Evolutionary conservation across 2,329 filamentous ascomycete genomes (phyloP), one percentile per base, ranked within the genome.

Genomic region (Clonostachys byssicola): DNA sequence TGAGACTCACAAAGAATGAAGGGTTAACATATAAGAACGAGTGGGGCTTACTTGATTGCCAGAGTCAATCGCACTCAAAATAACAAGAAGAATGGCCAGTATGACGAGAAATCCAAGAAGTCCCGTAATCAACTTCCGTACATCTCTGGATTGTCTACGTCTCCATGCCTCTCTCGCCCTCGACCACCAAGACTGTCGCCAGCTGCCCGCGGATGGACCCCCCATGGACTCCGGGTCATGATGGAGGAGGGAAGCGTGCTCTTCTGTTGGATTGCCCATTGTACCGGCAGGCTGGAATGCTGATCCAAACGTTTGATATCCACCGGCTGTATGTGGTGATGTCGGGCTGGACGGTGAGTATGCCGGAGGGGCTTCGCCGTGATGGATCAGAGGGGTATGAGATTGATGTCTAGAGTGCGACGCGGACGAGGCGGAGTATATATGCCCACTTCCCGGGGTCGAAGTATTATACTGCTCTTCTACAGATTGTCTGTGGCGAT

Each of bases 171-270:
- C 52, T 40, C 54, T 64, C 23, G 56, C 35, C n/a, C 62, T 62
- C 43, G 51, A 54, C 61, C 61, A 65, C 52, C 60, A 50, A 3
- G 61, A 56, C 3, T 52, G 48, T 36, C 48, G 41, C 6, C 45
- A 45, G 56, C 45, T 58, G 41, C 54, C 53, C 6, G 56, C 57
- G 17, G 59, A 53, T 17, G 43, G 17, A 9, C 53, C 62, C 36
- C 70, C 65, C 68, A 77, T 76, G 49, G 72, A 77, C 66, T 78
- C 64, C 7, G 72, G 74, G 6, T 63, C 63, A 40, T 61, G 56
- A 33, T 61, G 57, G 47, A 79, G 62, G 5, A 79, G 23, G 23
- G 23, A 60, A 47, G 65, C 62, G 42, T 70, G 66, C 17, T 63
- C 60, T 54, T 80, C 75, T 38, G 68, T 64, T 3, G 61, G 55